Base-by-base conservation (phyloP, 495 filamentous ascomycete genomes). In the Apiosordaria backusii region DNA sequence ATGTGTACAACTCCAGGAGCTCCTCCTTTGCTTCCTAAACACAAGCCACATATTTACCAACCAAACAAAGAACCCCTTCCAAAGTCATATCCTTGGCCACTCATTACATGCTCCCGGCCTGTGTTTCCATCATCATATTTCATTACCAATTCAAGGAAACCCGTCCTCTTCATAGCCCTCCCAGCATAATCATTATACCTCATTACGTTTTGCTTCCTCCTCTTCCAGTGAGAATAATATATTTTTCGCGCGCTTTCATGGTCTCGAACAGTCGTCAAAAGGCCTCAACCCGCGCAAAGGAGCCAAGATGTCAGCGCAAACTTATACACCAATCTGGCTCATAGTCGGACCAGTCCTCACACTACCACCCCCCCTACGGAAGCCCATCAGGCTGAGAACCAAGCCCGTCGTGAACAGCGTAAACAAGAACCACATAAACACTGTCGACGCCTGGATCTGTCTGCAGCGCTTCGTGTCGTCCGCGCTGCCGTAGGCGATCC, bases 361-460 rank as follows among this genome's bases (percentile, higher is more conserved):
- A 77, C 78, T 74, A 73, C 75, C 35, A 74, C 78, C 77, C 74
- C 76, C 57, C 65, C 79, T 71, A n/a, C 80, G 75, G 66, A 79
- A 72, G 25, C 75, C 75, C 54, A 70, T 71, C 57, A 76, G 63
- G 50, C 74, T 65, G 59, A 83, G 68, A 60, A 70, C 67, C 15
- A 81, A 68, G 16, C 67, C 74, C 7, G 70, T 72, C 0, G 71
- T 68, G 50, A 81, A 80, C 3, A 71, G 68, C 25, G 69, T 75
- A 58, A 81, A 82, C 15, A 83, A 72, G 72, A 83, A 82, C 80
- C 80, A 83, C 73, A 82, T 75, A 64, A 83, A 83, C 4, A 74
- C 81, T 25, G 76, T 77, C 59, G 75, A 70, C n/a, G 81, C 80
- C 70, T 83, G 81, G 61, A 83, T 74, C 77, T 82, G 75, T 62